Evolutionary conservation across 805 yeast genomes (phyloP).

Genomic region (Wickerhamomyces mucosus): DNA sequence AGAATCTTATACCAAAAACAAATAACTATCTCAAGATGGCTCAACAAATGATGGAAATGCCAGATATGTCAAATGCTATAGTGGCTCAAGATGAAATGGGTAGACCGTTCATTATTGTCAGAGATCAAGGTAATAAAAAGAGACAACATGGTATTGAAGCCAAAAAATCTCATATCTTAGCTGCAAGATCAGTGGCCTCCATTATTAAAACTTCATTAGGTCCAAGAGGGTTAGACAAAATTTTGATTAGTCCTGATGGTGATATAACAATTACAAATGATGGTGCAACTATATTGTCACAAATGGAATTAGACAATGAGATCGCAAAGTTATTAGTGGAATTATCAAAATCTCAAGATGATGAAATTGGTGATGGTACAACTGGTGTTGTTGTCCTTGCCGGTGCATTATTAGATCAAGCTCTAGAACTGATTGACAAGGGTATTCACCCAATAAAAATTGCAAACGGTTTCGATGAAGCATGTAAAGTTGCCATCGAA

Average conservation of each 20-base stretch:
- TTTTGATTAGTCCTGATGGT: slow-evolving; percentile 90
- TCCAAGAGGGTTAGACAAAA: slow-evolving; percentile 97
- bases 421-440: slow-evolving; percentile 85
- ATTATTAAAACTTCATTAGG: slow-evolving; percentile 90
- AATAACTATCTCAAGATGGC: slow-evolving; percentile 18
- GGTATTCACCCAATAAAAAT: slow-evolving; percentile 96
- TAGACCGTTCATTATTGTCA: slow-evolving; percentile 94
- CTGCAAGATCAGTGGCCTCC: slow-evolving; percentile 90
- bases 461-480: slow-evolving; percentile 96
- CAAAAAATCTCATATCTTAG: slow-evolving; percentile 76
- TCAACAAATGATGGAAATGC: slow-evolving; percentile 39
- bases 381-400: slow-evolving; percentile 98
- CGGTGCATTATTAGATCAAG: slow-evolving; percentile 89
- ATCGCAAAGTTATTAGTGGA: slow-evolving; percentile 94
- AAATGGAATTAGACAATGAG: slow-evolving; percentile 93
- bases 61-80: slow-evolving; percentile 95
- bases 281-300: slow-evolving; percentile 93
- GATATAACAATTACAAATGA: slow-evolving; percentile 97
- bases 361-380: slow-evolving; percentile 57
- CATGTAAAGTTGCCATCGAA: slow-evolving; percentile 81
- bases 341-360: slow-evolving; percentile 85
- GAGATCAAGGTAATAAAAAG: slow-evolving; percentile 63
- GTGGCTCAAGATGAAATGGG: slow-evolving; percentile 99
- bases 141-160: slow-evolving; percentile 77
- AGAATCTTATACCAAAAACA: no score